Base-by-base conservation (phyloP, 2,329 filamentous ascomycete species). In the Acephala macrosclerotiorum region DNA sequence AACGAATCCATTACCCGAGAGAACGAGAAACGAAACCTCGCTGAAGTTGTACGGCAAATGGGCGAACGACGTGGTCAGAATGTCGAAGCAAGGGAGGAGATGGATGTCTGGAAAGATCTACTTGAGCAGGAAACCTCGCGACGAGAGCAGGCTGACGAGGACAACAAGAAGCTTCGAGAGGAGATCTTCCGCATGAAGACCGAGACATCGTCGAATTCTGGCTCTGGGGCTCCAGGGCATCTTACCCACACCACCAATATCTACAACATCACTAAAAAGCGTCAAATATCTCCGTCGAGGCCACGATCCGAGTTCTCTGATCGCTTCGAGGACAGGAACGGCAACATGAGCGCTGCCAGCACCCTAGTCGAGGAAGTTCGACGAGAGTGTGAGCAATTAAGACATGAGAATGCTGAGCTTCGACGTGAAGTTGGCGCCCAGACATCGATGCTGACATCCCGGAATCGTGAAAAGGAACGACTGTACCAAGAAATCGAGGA, bases 401-500 rank as follows among this genome's bases (percentile, higher is more conserved):
- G 92, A 60, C 93, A 95, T 75, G 95, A 98, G 75, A 98, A 97
- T 74, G 93, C 93, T 2, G 95, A 97, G 77, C 80, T 99, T 36
- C 89, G 95, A 61, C 91, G 94, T 61, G 94, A 98, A 78, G 92
- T 98, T 35, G 93, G 94, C 67, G 96, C 96, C 2, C 96, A 99
- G 77, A 97, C 94, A 0, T 97, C 94, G 0, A 98, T 99, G 93
- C 85, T 99, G 38, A 97, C 95, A 0, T 98, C 96, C 40, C 87
- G 96, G 26, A 97, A 97, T 75, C 91, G 94, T 29, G 96, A 99
- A 76, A 96, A 97, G 76, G 94, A 98, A 76, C 89, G 94, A 5
- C 84, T 99, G 9, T 97, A 98, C 77, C 93, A 97, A 76, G 95
- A 99, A 77, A 98, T 98, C 68, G 96, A 99, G 79, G 94, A 97